Base-by-base conservation (phyloP, 140 eudicot species). In the Bidens hawaiensis region DNA sequence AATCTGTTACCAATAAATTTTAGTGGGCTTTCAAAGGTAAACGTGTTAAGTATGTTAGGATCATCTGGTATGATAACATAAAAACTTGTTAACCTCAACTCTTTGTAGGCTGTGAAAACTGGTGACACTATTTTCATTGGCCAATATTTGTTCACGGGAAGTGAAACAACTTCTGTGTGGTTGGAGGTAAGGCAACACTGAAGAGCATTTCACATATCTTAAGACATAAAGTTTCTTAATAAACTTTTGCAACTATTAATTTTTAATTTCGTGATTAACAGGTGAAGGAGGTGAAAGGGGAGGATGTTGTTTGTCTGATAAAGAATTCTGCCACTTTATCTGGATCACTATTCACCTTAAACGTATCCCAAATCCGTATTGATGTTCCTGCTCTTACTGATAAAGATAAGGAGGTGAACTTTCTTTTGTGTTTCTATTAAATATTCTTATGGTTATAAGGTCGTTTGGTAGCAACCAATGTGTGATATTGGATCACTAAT, bases 151-250 rank as follows among this genome's bases (percentile, higher is more conserved):
- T 90, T 90, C 73, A 83, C 97, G 24, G 88, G 95, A 70, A 90
- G 80, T 73, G 95, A 90, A 78, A 90, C 94, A 60, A 90, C 97
- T 58, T 90, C 90, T 10, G 84, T 86, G n/a, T 90, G 95, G 94
- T 75, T 90, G 68, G 97, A 90, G 95, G 97, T 90, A 73, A 66
- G 65, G 26, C 38, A 53, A 6, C 12, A 3, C 13, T 0, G 22
- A 24, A 27, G 55, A 46, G 14, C 19, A 1, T 66, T 43, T 34
- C 3, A 12, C 53, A 16, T 22, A 21, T 24, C 17, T 54, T 21
- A 26, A 25, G 18, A 53, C 40, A 18, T 50, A 12, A 12, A 55
- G 0, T 17, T 18, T 57, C 11, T 16, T 22, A 10, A 8, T 27
- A n/a, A 33, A 12, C 51, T 33, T 48, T 19, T 48, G 26, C 27